Percentiles rank a stretch among this genome's conserved stretches.
Evolutionary conservation across 2,329 filamentous ascomycete species (phyloP).

Genomic region (Pyricularia sp.): DNA sequence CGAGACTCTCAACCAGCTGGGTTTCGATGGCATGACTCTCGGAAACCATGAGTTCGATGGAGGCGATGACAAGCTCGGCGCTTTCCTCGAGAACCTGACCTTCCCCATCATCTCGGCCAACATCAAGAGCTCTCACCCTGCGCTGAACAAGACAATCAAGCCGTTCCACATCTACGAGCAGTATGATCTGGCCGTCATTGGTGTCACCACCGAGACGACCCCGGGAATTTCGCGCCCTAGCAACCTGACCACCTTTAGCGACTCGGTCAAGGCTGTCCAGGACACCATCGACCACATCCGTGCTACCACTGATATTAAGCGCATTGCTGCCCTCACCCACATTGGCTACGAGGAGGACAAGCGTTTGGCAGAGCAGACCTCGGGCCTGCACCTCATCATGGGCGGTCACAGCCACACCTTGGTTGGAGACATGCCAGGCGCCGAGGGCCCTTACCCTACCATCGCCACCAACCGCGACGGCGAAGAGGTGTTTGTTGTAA

Average conservation of each 20-base stretch:
- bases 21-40: slow-evolving; percentile 59
- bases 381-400: slow-evolving; percentile 59
- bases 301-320: slow-evolving; percentile 50
- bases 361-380: slow-evolving; percentile 47
- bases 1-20: slow-evolving; percentile 53
- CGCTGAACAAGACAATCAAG: slow-evolving; percentile 54
- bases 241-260: slow-evolving; percentile 45
- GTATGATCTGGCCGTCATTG: slow-evolving; percentile 52
- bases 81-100: slow-evolving; percentile 53
- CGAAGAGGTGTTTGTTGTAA: slow-evolving; percentile 60
- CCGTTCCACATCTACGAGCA: slow-evolving; percentile 56
- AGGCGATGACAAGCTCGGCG: slow-evolving; percentile 52
- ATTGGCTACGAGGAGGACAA: slow-evolving; percentile 58
- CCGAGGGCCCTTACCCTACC: slow-evolving; percentile 54
- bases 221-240: slow-evolving; percentile 50
- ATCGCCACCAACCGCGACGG: slow-evolving; percentile 50
- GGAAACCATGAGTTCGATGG: slow-evolving; percentile 61
- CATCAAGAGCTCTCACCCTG: slow-evolving; percentile 48
- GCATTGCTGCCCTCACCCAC: slow-evolving; percentile 58
- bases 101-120: slow-evolving; percentile 58
- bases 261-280: slow-evolving; percentile 49
- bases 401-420: slow-evolving; percentile 53
- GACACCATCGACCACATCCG: slow-evolving; percentile 52
- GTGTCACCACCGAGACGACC: slow-evolving; percentile 52
- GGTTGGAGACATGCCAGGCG: slow-evolving; percentile 48